Conservation (phyloP, 257 asterid genomes). For the Voacanga thouarsii region DNA sequence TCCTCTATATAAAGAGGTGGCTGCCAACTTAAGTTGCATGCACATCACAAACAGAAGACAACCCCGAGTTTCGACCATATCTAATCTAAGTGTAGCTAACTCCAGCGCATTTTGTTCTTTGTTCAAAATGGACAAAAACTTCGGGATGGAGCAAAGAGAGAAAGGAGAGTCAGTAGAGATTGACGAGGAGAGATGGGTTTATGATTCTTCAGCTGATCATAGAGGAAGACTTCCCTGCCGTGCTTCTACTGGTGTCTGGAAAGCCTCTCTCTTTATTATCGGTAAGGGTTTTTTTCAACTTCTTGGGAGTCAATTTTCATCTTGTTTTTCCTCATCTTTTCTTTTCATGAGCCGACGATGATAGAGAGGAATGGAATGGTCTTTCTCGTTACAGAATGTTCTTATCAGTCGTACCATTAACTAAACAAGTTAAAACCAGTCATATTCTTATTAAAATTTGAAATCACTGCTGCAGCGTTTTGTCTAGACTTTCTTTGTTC, state of each 20-base stretch:
- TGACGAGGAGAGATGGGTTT: slow-evolving; percentile 69
- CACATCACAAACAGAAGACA: slow-evolving; percentile 20
- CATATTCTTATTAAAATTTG: too few relatives aligned
- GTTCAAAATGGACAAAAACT: slow-evolving; percentile 12
- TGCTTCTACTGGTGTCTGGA: slow-evolving; percentile 86
- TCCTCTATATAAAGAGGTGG: slow-evolving; percentile 35
- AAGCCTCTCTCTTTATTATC: slow-evolving; percentile 77
- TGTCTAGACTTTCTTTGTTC: background rate
- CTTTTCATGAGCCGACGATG: background rate
- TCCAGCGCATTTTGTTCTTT: background rate
- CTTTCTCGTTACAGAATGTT: background rate
- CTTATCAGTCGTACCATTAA: background rate
- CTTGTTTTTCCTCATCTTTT: background rate
- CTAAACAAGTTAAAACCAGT: too few relatives aligned
- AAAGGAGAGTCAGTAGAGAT: slow-evolving; percentile 22
- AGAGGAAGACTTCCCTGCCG: slow-evolving; percentile 74
- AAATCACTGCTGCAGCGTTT: background rate
- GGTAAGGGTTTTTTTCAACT: slow-evolving; percentile 34
- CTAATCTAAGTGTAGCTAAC: background rate
- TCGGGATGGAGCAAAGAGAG: slow-evolving; percentile 36
- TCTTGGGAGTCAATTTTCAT: background rate
- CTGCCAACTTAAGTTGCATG: slow-evolving; percentile 18
- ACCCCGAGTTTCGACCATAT: background rate
- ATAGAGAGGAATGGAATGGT: too few relatives aligned
- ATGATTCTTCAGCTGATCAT: slow-evolving; percentile 66